Base-by-base conservation (phyloP, 129 eudicot species). In the Flaveria brownii region DNA sequence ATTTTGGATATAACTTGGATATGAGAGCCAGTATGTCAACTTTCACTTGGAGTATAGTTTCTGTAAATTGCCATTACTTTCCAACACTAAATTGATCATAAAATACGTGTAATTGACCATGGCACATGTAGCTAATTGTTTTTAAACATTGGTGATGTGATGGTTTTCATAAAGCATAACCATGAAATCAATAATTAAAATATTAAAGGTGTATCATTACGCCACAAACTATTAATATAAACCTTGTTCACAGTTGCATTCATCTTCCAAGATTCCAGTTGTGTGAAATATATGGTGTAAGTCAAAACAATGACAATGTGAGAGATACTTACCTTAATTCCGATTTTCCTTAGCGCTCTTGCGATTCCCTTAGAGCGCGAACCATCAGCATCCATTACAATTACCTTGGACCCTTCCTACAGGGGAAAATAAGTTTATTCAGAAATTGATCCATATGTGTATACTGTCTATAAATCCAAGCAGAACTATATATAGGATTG, bases 361-460 rank as follows among this genome's bases (percentile, higher is more conserved):
- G 98, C 98, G 60, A 94, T 86, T 68, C 96, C 88, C 83, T 94
- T 94, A 36, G 98, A 89, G 55, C 89, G 87, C 54, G 78, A 77
- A n/a, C 98, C 98, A 87, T 91, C 96, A 87, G 68, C 97, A 87
- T 94, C 97, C 96, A 94, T 76, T 69, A 94, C 80, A 57, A 94
- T 84, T 73, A 94, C 92, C 82, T 89, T 87, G 60, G 98, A 91
- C 79, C 90, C 86, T 85, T 80, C 89, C 98, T 94, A 82, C 81
- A 83, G 64, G 59, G 61, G 66, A 22, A 77, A 79, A 60, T 56
- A 78, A 77, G 71, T 80, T 70, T 9, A 86, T 61, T 56, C 15
- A 56, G 33, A 78, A 30, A 28, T 61, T 28, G 9, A 61, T 61
- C 16, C 12, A 63, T 30, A 28, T 9, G 5, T 43, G 15, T 49